Percentiles rank a stretch among this genome's conserved stretches.
phyloP scores from a whole-genome alignment of 768 basidiomycete genomes.

The Boletus vinaceobasis region DNA sequence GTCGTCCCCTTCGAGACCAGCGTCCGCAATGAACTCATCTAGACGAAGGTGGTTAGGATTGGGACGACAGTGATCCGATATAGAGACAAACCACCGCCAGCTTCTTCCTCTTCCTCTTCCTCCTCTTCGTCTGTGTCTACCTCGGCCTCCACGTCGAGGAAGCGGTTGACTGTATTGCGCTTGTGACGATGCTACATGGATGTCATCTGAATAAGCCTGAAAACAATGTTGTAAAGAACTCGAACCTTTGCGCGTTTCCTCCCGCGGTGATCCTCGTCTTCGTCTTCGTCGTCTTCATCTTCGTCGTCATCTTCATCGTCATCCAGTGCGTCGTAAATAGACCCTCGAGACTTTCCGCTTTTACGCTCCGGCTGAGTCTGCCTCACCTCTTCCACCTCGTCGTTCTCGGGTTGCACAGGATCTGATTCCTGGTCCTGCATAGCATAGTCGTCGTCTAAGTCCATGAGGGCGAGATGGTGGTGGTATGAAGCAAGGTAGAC shows the following conservation, averaged over 20 bases:
- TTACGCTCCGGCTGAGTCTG: constrained; percentile 16
- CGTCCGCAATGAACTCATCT: constrained; percentile 71
- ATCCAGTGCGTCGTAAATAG: constrained; percentile 37
- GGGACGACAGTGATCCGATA: neutral
- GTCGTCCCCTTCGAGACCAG: constrained; percentile 62
- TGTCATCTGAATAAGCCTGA: constrained; percentile 5
- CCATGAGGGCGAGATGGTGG: constrained; percentile 26
- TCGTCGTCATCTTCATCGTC: constrained; percentile 52
- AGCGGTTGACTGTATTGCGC: constrained; percentile 64
- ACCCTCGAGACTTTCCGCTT: constrained; percentile 26
- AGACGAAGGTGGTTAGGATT: constrained; percentile 12
- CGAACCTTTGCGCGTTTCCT: constrained; percentile 62
- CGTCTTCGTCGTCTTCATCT: constrained; percentile 56
- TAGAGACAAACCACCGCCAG: constrained; percentile 44
- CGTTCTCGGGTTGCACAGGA: constrained; percentile 31
- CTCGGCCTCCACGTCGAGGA: constrained; percentile 94
- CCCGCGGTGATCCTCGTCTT: constrained; percentile 40
- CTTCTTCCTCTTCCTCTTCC: constrained; percentile 81
- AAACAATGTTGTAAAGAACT: constrained; percentile 10
- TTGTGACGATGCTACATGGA: constrained; percentile 58
- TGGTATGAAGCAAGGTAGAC: constrained; percentile 22
- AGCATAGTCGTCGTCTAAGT: constrained; percentile 35
- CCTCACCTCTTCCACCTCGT: constrained; percentile 39
- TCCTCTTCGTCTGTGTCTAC: constrained; percentile 98
- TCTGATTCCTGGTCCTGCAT: constrained; percentile 30